These are phyloP conservation scores for Verbascum thapsus DNA, from an alignment of 257 asterid genomes.

Conservation along the genomic window DNA sequence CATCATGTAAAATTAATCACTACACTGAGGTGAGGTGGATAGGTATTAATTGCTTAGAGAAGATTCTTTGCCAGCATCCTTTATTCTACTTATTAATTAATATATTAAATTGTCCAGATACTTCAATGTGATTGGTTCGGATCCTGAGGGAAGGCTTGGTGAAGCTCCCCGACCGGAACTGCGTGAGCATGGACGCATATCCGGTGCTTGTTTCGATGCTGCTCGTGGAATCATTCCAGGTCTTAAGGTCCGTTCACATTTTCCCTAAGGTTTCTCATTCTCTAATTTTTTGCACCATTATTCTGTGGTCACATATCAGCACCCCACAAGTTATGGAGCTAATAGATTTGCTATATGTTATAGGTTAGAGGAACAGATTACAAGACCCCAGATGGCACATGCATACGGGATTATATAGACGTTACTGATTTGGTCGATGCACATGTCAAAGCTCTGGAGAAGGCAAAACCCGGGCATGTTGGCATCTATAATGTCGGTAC, in stretches of 20 bases:
- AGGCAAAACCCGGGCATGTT: constrained; percentile 62
- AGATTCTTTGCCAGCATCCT: neutral
- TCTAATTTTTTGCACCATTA: neutral
- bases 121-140: constrained; percentile 93
- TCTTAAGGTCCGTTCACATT: constrained; percentile 57
- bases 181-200: constrained; percentile 89
- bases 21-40: neutral
- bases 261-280: neutral
- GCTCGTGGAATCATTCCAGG: constrained; percentile 89
- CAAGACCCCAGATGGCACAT: constrained; percentile 79
- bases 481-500: constrained; percentile 94
- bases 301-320: neutral
- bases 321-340: neutral
- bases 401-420: constrained; percentile 85
- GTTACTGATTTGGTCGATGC: constrained; percentile 93
- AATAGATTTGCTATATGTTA: neutral
- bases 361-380: constrained; percentile 93
- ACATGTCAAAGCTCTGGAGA: constrained; percentile 88
- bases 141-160: constrained; percentile 91
- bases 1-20: neutral
- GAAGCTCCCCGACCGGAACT: constrained; percentile 95
- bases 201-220: constrained; percentile 95
- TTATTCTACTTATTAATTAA: neutral
- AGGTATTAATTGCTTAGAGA: too few relatives aligned
- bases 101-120: constrained; percentile 47